Base-by-base conservation (phyloP, 2,329 filamentous ascomycete genomes). In the Colletotrichum tropicale region DNA sequence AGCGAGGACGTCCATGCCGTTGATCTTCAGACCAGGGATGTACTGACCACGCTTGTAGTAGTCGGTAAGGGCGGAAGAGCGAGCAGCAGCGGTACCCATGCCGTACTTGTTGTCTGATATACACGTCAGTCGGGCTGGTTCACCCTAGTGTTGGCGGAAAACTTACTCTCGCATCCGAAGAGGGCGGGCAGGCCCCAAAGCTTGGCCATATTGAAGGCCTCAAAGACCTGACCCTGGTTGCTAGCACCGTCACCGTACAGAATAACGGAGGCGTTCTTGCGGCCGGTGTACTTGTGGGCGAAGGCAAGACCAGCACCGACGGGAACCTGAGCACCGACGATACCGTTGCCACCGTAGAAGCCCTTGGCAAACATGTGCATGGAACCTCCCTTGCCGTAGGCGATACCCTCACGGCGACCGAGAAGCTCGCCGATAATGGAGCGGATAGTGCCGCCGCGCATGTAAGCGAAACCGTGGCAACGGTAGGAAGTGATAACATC, bases 21-120 rank as follows among this genome's bases (percentile, higher is more conserved):
- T 99, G 87, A 99, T 95, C 92, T 99, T 99, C 82, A 99, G 93
- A 89, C 97, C 97, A 74, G 97, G 96, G 81, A 99, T 99, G 91
- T 98, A 99, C 89, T 99, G 97, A 80, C 97, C 97, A 88, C 97
- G 96, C 94, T 98, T 98, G 93, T 99, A 98, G 93, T 99, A 99
- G 87, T 99, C 97, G 86, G 97, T 98, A 85, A 98, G 89, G 82
- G 97, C 97, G 76, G 97, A 96, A 77, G 97, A 96, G 83, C 97
- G 96, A 87, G 94, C 94, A 80, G 97, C 96, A 77, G 97, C 94
- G 78, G 97, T 99, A 88, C 97, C 97, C 97, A 99, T 99, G 87
- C 97, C 97, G 86, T 99, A 99, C 89, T 99, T 99, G 94, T 99
- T 99, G 93, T 99, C 96, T 98, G 71, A 21, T 34, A 26, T 38